Evolutionary conservation across 2,329 filamentous ascomycete species (phyloP).

Genomic region (Ophiobolus disseminans): DNA sequence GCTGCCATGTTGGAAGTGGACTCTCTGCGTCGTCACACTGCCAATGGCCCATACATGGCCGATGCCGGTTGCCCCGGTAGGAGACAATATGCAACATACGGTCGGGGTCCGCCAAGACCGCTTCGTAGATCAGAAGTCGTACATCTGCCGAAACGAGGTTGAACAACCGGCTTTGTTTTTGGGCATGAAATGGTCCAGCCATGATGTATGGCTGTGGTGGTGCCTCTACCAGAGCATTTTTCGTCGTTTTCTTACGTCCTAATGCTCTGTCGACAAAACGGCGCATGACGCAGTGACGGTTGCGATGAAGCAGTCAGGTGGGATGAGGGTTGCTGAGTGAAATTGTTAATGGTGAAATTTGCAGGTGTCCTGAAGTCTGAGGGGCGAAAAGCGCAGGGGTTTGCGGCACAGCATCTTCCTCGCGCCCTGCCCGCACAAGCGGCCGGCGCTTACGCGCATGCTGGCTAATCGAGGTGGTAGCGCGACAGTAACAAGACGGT

Average conservation of each 20-base stretch:
- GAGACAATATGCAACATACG: slow-evolving; percentile 15
- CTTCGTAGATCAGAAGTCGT: slow-evolving; percentile 12
- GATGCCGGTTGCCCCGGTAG: slow-evolving; percentile 2
- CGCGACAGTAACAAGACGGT: too few relatives aligned
- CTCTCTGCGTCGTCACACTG: slow-evolving; percentile 12
- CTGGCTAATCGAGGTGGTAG: not conserved
- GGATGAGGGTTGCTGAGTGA: too few relatives aligned
- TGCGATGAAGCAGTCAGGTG: too few relatives aligned
- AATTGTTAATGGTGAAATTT: too few relatives aligned
- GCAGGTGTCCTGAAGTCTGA: too few relatives aligned
- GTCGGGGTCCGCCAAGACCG: slow-evolving; percentile 7
- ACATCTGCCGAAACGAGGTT: slow-evolving; percentile 7
- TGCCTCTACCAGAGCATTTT: not conserved
- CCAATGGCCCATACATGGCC: slow-evolving; percentile 8
- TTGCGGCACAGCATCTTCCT: not conserved
- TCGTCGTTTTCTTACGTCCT: not conserved
- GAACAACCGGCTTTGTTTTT: not conserved
- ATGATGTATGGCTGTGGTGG: not conserved
- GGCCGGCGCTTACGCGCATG: not conserved
- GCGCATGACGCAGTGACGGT: too few relatives aligned
- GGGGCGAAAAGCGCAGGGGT: not conserved
- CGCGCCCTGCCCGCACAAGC: not conserved
- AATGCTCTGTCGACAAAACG: not conserved
- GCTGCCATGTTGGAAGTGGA: slow-evolving; percentile 16
- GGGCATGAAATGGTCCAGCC: not conserved